Percentiles rank a stretch among this genome's conserved stretches.
Conservation (phyloP, 1,139 yeast species). For the Geotrichum cucujoidarum region DNA sequence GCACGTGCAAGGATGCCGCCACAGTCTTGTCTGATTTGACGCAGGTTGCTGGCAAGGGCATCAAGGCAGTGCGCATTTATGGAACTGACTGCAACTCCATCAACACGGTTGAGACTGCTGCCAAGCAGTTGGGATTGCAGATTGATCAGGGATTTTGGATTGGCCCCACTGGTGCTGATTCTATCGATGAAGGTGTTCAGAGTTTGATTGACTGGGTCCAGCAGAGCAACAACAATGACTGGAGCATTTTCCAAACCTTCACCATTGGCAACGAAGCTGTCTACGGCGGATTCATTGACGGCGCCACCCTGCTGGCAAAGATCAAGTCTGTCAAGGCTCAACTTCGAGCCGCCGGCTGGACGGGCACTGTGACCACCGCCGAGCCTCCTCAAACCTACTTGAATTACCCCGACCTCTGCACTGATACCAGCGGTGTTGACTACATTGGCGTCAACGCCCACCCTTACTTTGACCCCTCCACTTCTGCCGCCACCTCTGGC, state of each 20-base stretch:
- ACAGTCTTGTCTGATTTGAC: conserved; percentile 55
- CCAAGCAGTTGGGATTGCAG: conserved; percentile 55
- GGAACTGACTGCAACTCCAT: conserved; percentile 81
- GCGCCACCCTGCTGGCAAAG: conserved; percentile 54
- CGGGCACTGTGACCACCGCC: conserved; percentile 73
- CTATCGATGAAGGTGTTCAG: conserved; percentile 56
- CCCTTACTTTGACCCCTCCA: conserved; percentile 66
- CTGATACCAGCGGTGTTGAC: conserved; percentile 53
- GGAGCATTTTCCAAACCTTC: conserved; percentile 67
- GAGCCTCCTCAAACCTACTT: conserved; percentile 81
- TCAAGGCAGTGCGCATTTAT: conserved; percentile 63
- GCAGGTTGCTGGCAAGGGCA: conserved; percentile 55
- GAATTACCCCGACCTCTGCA: conserved; percentile 62
- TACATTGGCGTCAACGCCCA: conserved; percentile 84
- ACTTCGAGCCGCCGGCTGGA: conserved; percentile 64
- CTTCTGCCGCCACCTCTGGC: conserved; percentile 66
- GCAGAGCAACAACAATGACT: conserved; percentile 44
- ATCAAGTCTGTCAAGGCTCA: conserved; percentile 56
- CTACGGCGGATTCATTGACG: conserved; percentile 54
- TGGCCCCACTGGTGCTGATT: conserved; percentile 52
- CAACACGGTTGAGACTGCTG: conserved; percentile 58
- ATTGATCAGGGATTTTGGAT: conserved; percentile 91
- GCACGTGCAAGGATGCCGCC: conserved; percentile 56
- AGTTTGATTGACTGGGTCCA: conserved; percentile 47
- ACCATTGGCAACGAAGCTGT: conserved; percentile 89